These are phyloP conservation scores for Colletotrichum sp. DNA, from an alignment of 2,329 filamentous ascomycete species.

Conservation along the genomic window DNA sequence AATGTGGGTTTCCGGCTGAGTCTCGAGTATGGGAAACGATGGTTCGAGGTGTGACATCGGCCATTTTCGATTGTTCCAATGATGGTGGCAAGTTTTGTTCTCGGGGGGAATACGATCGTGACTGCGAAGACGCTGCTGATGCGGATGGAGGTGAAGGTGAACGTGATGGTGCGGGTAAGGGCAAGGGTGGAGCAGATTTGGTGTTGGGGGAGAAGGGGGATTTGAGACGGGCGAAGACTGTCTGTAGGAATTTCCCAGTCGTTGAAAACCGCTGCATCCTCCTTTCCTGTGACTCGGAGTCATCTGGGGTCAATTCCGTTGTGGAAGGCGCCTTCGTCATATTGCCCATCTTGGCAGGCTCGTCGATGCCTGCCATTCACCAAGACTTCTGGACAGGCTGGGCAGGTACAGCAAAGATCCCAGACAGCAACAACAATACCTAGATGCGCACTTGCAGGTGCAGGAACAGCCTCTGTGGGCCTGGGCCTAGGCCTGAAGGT, in stretches of 20 bases:
- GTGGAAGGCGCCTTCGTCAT: neutral
- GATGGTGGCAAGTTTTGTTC: neutral
- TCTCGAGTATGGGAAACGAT: neutral
- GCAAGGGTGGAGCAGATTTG: neutral
- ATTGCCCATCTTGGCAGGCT: neutral
- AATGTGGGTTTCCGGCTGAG: neutral
- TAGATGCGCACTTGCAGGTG: neutral
- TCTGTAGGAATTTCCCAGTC: constrained; percentile 16
- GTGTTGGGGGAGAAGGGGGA: constrained; percentile 7
- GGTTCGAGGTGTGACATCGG: neutral
- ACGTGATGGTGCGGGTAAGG: neutral
- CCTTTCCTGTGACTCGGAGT: neutral
- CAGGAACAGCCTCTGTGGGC: neutral
- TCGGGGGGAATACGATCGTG: neutral
- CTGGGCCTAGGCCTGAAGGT: neutral
- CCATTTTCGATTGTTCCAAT: constrained; percentile 24
- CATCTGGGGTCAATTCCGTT: neutral
- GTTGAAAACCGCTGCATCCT: constrained; percentile 10
- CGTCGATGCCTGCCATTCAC: neutral
- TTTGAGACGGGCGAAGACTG: constrained; percentile 20
- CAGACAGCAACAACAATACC: neutral
- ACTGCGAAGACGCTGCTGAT: neutral
- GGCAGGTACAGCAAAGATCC: neutral
- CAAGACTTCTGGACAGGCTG: neutral
- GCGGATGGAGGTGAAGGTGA: neutral